phyloP scores from a whole-genome alignment of 257 asterid species.

The Linaria vulgaris region DNA sequence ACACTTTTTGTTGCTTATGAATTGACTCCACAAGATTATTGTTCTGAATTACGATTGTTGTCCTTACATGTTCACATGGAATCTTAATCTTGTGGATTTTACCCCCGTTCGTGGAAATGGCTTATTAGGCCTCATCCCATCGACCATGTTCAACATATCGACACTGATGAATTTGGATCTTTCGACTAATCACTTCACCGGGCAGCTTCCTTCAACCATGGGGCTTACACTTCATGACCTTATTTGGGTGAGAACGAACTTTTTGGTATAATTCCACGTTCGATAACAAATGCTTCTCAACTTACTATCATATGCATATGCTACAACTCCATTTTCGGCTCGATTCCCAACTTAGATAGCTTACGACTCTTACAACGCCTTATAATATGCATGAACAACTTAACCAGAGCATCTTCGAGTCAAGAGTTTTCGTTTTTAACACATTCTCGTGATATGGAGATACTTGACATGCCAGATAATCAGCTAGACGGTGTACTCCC shows the following conservation, averaged over 20 bases:
- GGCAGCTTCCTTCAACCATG: too few species aligned
- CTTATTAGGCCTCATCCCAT: constrained; percentile 33
- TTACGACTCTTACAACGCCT: constrained; percentile 30
- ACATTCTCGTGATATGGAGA: neutral
- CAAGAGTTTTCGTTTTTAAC: constrained; percentile 30
- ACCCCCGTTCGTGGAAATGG: constrained; percentile 14
- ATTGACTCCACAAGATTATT: too few species aligned
- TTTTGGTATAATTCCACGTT: constrained; percentile 33
- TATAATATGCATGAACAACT: constrained; percentile 32
- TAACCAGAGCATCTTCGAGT: constrained; percentile 37
- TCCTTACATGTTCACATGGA: too few species aligned
- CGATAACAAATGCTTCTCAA: constrained; percentile 46
- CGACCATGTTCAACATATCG: constrained; percentile 41
- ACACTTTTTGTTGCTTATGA: neutral
- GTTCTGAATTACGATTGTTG: too few species aligned
- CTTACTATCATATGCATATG: constrained; percentile 23
- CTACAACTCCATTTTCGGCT: constrained; percentile 34
- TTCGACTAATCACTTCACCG: constrained; percentile 17
- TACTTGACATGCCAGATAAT: neutral
- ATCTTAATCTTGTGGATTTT: constrained; percentile 27
- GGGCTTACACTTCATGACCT: constrained; percentile 32
- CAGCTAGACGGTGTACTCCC: too few species aligned
- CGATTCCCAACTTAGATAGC: constrained; percentile 41
- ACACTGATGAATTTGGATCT: constrained; percentile 20
- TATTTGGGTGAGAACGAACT: constrained; percentile 24